Percentiles rank a stretch among this genome's conserved stretches.
Conservation (phyloP, 2,329 filamentous ascomycete genomes). For the Triangularia setosa region DNA sequence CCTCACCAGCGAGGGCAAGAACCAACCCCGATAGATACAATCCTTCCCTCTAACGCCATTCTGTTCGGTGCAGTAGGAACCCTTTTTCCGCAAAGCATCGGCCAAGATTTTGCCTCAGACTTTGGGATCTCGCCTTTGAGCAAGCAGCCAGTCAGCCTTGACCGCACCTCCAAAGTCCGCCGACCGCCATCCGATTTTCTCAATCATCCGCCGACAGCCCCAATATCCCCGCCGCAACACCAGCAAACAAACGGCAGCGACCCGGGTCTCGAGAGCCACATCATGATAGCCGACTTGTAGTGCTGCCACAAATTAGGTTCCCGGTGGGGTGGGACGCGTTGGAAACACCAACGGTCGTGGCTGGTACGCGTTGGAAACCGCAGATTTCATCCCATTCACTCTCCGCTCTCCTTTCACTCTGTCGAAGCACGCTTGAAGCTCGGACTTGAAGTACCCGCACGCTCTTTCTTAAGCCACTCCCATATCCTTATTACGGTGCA, state of each 20-base stretch:
- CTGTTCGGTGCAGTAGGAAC: neutral
- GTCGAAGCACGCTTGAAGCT: neutral
- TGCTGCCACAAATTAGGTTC: conserved; percentile 8
- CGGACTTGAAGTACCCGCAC: neutral
- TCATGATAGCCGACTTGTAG: conserved; percentile 14
- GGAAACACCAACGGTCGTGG: conserved; percentile 15
- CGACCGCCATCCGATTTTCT: neutral
- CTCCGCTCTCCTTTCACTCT: neutral
- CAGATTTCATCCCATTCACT: neutral
- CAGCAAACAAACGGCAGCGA: neutral
- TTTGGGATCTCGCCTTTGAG: neutral
- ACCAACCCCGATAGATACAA: conserved; percentile 3
- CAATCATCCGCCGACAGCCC: neutral
- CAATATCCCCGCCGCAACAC: neutral
- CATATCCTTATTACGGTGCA: neutral
- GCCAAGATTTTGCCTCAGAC: neutral
- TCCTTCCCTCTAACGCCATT: neutral
- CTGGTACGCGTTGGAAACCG: conserved; percentile 17
- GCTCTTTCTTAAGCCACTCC: neutral
- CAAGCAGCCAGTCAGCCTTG: neutral
- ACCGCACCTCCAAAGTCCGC: neutral
- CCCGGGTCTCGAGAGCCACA: neutral
- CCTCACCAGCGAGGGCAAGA: conserved; percentile 19
- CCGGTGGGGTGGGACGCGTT: conserved; percentile 16
- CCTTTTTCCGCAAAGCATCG: neutral